Conservation (phyloP, 1,139 yeast genomes). For the Torulaspora pretoriensis region DNA sequence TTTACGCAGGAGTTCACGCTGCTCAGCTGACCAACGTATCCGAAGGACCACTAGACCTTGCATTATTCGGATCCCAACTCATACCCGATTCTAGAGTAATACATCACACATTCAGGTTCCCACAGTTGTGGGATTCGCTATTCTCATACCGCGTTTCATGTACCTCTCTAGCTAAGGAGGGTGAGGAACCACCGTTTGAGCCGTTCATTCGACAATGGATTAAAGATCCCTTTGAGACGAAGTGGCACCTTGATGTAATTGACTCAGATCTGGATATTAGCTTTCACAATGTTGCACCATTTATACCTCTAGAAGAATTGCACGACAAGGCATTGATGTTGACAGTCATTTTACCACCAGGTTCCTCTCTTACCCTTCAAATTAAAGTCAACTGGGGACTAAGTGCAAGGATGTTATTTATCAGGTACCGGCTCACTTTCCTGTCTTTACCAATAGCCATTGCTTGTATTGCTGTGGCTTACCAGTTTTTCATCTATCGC, state of each 20-base stretch:
- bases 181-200: slow-evolving; percentile 39
- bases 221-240: slow-evolving; percentile 66
- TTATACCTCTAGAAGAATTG: slow-evolving; percentile 48
- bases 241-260: slow-evolving; percentile 60
- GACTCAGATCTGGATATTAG: slow-evolving; percentile 40
- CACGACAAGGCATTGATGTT: slow-evolving; percentile 24
- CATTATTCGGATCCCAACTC: slow-evolving; percentile 11
- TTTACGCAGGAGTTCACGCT: slow-evolving; percentile 17
- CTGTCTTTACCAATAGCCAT: slow-evolving; percentile 55
- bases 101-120: slow-evolving; percentile 18
- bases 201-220: slow-evolving; percentile 68
- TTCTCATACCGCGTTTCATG: slow-evolving; percentile 25
- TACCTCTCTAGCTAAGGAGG: not conserved
- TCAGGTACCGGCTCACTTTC: slow-evolving; percentile 60
- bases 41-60: slow-evolving; percentile 7
- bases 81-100: slow-evolving; percentile 10
- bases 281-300: slow-evolving; percentile 79
- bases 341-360: slow-evolving; percentile 33
- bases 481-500: slow-evolving; percentile 45
- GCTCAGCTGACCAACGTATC: not conserved
- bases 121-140: slow-evolving; percentile 32
- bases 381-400: slow-evolving; percentile 32
- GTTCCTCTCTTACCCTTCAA: slow-evolving; percentile 35
- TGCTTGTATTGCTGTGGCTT: slow-evolving; percentile 42
- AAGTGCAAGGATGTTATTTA: slow-evolving; percentile 48